phyloP scores from a whole-genome alignment of 768 basidiomycete genomes.

The Hypsizygus marmoreus region DNA sequence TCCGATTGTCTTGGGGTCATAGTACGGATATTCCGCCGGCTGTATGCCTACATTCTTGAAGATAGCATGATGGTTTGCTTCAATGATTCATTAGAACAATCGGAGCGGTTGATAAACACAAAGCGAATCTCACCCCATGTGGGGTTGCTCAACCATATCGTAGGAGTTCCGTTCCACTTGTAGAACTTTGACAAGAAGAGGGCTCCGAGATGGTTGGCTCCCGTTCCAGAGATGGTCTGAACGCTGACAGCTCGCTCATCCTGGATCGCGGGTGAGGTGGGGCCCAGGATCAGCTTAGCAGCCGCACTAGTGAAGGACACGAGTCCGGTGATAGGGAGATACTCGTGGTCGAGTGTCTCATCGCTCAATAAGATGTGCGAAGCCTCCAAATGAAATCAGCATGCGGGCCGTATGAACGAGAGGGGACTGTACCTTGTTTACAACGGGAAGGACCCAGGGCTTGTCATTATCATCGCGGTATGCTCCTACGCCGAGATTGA shows the following conservation, averaged over 20 bases:
- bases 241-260: slow-evolving; percentile 76
- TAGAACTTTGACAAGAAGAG: slow-evolving; percentile 87
- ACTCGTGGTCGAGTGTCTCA: slow-evolving; percentile 84
- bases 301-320: slow-evolving; percentile 82
- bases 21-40: slow-evolving; percentile 91
- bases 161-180: slow-evolving; percentile 64
- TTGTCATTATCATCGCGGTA: slow-evolving; percentile 87
- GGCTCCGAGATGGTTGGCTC: slow-evolving; percentile 91
- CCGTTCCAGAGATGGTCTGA: slow-evolving; percentile 95
- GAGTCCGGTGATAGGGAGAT: slow-evolving; percentile 88
- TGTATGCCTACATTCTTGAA: slow-evolving; percentile 89
- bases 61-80: slow-evolving; percentile 89
- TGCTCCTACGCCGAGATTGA: slow-evolving; percentile 92
- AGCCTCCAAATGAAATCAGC: slow-evolving; percentile 49
- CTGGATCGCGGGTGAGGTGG: slow-evolving; percentile 67
- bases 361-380: slow-evolving; percentile 69
- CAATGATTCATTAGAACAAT: background rate
- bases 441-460: slow-evolving; percentile 91
- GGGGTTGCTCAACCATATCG: slow-evolving; percentile 85
- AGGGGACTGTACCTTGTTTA: slow-evolving; percentile 70
- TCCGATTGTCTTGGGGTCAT: slow-evolving; percentile 86
- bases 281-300: slow-evolving; percentile 78
- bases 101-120: background rate
- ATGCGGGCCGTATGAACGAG: background rate
- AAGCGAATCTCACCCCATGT: slow-evolving; percentile 77